Evolutionary conservation across 169 alveolate species (phyloP), one percentile per base, ranked within the genome.

Genomic region (Babesia sp.): DNA sequence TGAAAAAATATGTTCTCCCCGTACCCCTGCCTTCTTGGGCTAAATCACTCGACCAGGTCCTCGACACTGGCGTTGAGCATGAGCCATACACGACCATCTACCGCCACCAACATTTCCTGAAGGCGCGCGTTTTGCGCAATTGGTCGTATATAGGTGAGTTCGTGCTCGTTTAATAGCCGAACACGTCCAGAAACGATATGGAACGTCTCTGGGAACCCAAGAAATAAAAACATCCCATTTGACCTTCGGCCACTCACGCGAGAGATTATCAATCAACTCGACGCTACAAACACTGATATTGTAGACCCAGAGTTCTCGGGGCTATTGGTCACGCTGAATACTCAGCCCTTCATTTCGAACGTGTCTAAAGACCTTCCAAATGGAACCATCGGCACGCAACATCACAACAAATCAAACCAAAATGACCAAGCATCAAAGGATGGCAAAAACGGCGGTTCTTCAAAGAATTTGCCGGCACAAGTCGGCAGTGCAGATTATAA

Each of bases 191-290:
- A 81, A 64, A 81, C 89, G 6, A 37, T 39, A 8, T 81, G 89
- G 89, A 81, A 81, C 36, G 56, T 55, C 12, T 42, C 84, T 36
- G 61, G 20, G 34, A 56, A 71, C 67, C 70, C 74, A 0, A 77
- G 94, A 57, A 90, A 90, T 60, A 77, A 82, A 74, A 83, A 85
- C 56, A 75, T 90, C 20, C 94, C 94, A 28, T 90, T 90, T 77
- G 91, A 90, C 58, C 73, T 90, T 16, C 72, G 90, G 39, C 88
- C 90, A 28, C 59, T 85, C 48, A 87, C 90, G 18, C 48, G 84
- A 45, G 80, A 74, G 61, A 78, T 85, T 26, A 41, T 84, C 51
- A 73, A 85, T 64, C 90, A 83, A 69, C 68, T 90, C 44, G 84
- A 77, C 59, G 58, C 78, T 31, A 74, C 78, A 29, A 83, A 90